Percentiles rank a stretch among this genome's conserved stretches.
Evolutionary conservation across 2,329 filamentous ascomycete genomes (phyloP).

Genomic region (Colletotrichum sp.): DNA sequence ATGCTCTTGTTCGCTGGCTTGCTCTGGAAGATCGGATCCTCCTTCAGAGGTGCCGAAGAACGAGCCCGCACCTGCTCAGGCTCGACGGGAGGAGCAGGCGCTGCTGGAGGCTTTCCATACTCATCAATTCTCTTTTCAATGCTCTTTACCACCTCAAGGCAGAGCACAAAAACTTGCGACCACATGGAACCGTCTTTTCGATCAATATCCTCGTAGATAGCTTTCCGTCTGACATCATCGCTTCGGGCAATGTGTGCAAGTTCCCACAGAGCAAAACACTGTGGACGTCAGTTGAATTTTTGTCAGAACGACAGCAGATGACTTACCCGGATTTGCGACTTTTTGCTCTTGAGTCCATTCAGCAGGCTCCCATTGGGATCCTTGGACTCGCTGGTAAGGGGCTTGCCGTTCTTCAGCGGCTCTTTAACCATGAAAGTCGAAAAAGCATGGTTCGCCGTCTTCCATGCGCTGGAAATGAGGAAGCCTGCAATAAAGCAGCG

Average conservation of each 20-base stretch:
- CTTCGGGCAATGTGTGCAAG: conserved; percentile 78
- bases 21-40: conserved; percentile 51
- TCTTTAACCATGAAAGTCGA: conserved; percentile 80
- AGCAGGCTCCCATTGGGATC: conserved; percentile 92
- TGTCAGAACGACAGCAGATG: not conserved
- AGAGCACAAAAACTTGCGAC: conserved; percentile 76
- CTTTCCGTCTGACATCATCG: conserved; percentile 76
- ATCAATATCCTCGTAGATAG: conserved; percentile 87
- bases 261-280: conserved; percentile 86
- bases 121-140: conserved; percentile 72
- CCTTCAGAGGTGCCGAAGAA: conserved; percentile 44
- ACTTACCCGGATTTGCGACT: conserved; percentile 73
- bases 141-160: conserved; percentile 71
- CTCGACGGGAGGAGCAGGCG: conserved; percentile 35
- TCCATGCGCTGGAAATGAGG: conserved; percentile 76
- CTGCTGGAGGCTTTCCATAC: conserved; percentile 53
- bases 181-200: conserved; percentile 80
- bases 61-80: conserved; percentile 37
- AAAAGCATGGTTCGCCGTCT: conserved; percentile 78
- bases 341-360: conserved; percentile 83
- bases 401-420: conserved; percentile 83
- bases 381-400: conserved; percentile 83
- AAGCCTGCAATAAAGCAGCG: conserved; percentile 67
- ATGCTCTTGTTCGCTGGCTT: conserved; percentile 41
- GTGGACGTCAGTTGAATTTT: not conserved